A percentile compares a stretch with the other conserved stretches of the same genome.
phyloP scores from a whole-genome alignment of 2,329 filamentous ascomycete genomes.

The Paraconiothyrium brasiliense region DNA sequence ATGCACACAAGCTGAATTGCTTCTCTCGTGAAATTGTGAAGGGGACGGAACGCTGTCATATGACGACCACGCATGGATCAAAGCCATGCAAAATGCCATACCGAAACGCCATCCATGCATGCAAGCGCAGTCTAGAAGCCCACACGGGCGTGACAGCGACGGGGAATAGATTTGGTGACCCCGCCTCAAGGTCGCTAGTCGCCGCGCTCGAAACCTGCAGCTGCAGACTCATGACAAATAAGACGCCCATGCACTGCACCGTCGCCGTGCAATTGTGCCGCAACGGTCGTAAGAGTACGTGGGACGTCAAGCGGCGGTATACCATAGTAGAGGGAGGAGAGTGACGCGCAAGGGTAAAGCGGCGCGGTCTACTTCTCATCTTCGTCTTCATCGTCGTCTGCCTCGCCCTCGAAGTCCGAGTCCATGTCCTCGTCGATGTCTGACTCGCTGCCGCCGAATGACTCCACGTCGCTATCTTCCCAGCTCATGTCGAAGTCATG shows the following conservation, averaged over 20 bases:
- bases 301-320: too few relatives aligned
- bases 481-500: conserved; percentile 66
- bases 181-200: conserved; percentile 7
- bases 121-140: neutral
- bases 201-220: conserved; percentile 15
- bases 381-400: conserved; percentile 40
- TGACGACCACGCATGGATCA: too few relatives aligned
- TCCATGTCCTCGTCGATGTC: conserved; percentile 68
- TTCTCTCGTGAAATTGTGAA: too few relatives aligned
- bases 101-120: conserved; percentile 14
- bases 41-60: too few relatives aligned
- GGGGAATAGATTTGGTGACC: neutral
- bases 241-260: neutral
- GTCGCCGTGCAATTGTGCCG: neutral
- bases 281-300: neutral
- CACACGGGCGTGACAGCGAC: neutral
- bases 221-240: neutral
- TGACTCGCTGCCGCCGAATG: conserved; percentile 76
- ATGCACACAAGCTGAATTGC: too few relatives aligned
- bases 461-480: conserved; percentile 64
- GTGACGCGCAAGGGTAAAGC: neutral
- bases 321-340: too few relatives aligned
- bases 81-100: conserved; percentile 1
- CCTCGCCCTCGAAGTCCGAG: conserved; percentile 65
- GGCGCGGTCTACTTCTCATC: conserved; percentile 31